Evolutionary conservation across 208 protist species (phyloP).

Genomic region (Leishmania tarentolae): DNA sequence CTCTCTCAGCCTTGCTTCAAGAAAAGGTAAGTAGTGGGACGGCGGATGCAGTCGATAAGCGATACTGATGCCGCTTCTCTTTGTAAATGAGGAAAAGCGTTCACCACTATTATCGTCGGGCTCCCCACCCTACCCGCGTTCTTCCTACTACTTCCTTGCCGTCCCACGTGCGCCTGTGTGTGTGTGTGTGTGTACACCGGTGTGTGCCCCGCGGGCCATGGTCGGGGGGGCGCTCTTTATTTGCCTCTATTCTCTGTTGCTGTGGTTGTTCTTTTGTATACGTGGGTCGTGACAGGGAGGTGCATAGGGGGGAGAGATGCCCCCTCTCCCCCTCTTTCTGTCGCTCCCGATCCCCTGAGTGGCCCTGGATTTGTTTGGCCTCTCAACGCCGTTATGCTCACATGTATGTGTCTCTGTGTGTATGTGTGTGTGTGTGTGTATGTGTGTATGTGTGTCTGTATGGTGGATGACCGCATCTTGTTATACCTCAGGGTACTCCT

Average conservation of each 20-base stretch:
- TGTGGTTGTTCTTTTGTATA: neutral
- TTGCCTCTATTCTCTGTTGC: neutral
- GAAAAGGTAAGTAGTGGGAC: neutral
- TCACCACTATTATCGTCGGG: neutral
- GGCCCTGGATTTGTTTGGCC: neutral
- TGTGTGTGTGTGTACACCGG: neutral
- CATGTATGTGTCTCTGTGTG: neutral
- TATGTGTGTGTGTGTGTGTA: constrained; percentile 4
- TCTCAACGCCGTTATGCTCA: neutral
- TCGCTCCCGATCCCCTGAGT: neutral
- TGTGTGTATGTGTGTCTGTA: constrained; percentile 1
- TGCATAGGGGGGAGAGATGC: neutral
- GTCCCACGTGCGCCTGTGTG: neutral
- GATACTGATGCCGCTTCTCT: neutral
- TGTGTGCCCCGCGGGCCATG: no score
- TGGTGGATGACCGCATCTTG: neutral
- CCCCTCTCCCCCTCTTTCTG: no score
- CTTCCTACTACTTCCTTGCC: neutral
- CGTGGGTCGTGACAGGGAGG: no score
- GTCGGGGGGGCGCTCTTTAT: neutral
- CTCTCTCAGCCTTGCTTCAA: neutral
- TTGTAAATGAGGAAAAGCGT: neutral
- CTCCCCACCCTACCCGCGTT: neutral
- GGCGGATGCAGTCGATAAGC: neutral
- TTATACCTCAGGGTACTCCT: neutral